These are phyloP conservation scores for Irpex rosettiformis DNA, from an alignment of 1,284 basidiomycete species.

Conservation along the genomic window DNA sequence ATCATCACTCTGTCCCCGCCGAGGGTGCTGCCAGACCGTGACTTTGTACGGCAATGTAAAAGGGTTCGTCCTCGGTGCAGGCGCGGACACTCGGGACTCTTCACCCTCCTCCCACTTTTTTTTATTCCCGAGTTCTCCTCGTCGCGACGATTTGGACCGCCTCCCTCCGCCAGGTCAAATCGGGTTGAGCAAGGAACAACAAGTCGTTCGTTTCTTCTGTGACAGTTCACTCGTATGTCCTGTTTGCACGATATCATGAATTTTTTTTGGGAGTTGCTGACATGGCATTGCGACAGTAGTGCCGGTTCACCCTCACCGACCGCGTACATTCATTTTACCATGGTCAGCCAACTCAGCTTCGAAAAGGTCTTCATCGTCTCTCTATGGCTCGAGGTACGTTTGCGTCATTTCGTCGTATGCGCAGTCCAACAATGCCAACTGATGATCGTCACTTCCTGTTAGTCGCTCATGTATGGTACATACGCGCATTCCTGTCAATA, in stretches of 20 bases:
- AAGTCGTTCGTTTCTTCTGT: neutral
- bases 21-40: neutral
- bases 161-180: neutral
- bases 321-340: slow-evolving; percentile 8
- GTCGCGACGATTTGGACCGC: neutral
- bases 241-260: neutral
- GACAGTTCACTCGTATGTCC: neutral
- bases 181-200: neutral
- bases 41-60: neutral
- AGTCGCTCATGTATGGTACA: slow-evolving; percentile 10
- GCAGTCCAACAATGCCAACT: neutral
- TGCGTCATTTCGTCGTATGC: neutral
- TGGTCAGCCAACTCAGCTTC: slow-evolving; percentile 11
- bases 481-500: neutral
- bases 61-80: neutral
- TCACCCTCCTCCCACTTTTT: neutral
- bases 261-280: neutral
- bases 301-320: neutral
- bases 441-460: neutral
- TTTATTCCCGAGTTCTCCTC: neutral
- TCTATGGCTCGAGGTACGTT: slow-evolving; percentile 16
- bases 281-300: neutral
- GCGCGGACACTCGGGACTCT: neutral
- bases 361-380: slow-evolving; percentile 15
- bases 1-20: neutral